A percentile compares a stretch with the other conserved stretches of the same genome.
These are phyloP conservation scores for Silene coronaria DNA, from an alignment of 179 eudicot genomes.

Conservation along the genomic window DNA sequence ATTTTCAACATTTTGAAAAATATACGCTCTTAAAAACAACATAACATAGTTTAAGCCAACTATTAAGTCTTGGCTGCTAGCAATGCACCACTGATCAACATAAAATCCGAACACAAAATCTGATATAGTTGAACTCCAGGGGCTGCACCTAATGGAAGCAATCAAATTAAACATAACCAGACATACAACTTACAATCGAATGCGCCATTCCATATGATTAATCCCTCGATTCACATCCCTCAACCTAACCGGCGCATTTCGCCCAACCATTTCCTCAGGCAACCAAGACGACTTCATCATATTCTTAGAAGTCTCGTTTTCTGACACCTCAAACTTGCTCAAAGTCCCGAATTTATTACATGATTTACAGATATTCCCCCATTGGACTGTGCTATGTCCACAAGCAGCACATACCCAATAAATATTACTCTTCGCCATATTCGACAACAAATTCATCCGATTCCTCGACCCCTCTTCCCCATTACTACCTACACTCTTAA, in stretches of 20 bases:
- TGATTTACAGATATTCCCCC: slow-evolving; percentile 75
- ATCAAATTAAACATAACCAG: neutral
- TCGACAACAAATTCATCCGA: neutral
- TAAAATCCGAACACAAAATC: neutral
- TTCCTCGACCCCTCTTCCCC: slow-evolving; percentile 6
- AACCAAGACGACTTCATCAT: slow-evolving; percentile 53
- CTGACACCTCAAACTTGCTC: slow-evolving; percentile 36
- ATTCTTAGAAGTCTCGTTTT: slow-evolving; percentile 46
- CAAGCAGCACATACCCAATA: slow-evolving; percentile 67
- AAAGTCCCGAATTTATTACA: slow-evolving; percentile 51
- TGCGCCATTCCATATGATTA: slow-evolving; percentile 61
- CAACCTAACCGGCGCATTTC: slow-evolving; percentile 51
- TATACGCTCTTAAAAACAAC: neutral
- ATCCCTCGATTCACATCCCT: slow-evolving; percentile 59
- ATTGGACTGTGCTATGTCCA: slow-evolving; percentile 64
- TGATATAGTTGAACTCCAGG: neutral
- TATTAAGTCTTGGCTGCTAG: neutral
- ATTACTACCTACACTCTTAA: no score
- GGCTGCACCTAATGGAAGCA: neutral
- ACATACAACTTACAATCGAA: slow-evolving; percentile 56
- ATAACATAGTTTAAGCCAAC: no score
- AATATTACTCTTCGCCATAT: slow-evolving; percentile 24
- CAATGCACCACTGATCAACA: neutral
- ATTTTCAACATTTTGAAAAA: neutral
- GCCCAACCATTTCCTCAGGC: slow-evolving; percentile 34